Percentiles rank a stretch among this genome's conserved stretches.
Evolutionary conservation across 768 basidiomycete genomes (phyloP).

Genomic region (Panaeolus cyanescens): DNA sequence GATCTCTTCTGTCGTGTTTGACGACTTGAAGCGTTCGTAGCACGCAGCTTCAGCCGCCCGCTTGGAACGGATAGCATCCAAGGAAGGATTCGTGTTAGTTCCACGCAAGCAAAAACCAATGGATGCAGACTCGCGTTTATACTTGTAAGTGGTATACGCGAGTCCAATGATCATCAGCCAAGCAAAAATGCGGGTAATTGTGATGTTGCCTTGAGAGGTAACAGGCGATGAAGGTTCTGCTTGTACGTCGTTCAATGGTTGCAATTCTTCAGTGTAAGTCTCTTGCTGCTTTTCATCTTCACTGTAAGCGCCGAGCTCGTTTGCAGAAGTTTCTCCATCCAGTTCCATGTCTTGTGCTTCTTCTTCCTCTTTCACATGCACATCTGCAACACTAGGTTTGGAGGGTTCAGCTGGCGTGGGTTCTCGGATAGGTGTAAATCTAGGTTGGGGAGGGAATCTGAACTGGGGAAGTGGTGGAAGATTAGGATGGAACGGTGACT

Average conservation of each 20-base stretch:
- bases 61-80: conserved; percentile 49
- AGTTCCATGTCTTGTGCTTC: conserved; percentile 8
- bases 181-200: conserved; percentile 45
- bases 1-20: conserved; percentile 13
- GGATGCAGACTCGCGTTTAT: conserved; percentile 66
- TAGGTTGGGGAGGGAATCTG: conserved; percentile 21
- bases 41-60: conserved; percentile 55
- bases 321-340: conserved; percentile 9
- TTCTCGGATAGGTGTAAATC: conserved; percentile 20
- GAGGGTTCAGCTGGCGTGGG: conserved; percentile 17
- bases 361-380: not conserved
- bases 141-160: conserved; percentile 40
- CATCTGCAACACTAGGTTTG: conserved; percentile 11
- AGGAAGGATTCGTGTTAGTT: conserved; percentile 54
- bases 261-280: not conserved
- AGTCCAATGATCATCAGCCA: conserved; percentile 34
- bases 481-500: conserved; percentile 48
- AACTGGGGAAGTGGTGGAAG: conserved; percentile 35
- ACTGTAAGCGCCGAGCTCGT: conserved; percentile 8
- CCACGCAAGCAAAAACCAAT: conserved; percentile 81
- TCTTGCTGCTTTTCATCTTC: conserved; percentile 8
- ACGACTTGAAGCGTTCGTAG: conserved; percentile 28
- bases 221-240: conserved; percentile 11
- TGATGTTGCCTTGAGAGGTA: conserved; percentile 17
- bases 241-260: conserved; percentile 21